Conservation (phyloP, 331 rosid genomes). For the Malus hybrid region DNA sequence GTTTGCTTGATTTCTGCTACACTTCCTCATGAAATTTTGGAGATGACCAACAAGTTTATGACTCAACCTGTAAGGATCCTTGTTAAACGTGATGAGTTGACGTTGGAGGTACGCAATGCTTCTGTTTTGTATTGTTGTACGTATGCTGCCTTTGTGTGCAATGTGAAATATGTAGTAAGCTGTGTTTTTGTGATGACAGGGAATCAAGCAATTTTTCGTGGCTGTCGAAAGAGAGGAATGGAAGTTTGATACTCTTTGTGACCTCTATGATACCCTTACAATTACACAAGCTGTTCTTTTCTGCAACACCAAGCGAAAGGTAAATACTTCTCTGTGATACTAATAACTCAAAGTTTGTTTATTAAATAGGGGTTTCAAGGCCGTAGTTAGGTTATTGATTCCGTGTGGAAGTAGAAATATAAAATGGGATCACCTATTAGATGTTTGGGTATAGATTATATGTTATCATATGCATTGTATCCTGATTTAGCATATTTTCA, state of each 20-base stretch:
- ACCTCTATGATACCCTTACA: slow-evolving; percentile 56
- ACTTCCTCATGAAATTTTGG: slow-evolving; percentile 97
- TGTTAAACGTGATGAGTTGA: slow-evolving; percentile 98
- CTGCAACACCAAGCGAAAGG: slow-evolving; percentile 96
- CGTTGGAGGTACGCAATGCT: slow-evolving; percentile 60
- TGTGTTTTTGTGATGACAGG: slow-evolving; percentile 39
- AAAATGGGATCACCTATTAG: not conserved
- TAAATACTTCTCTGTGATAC: slow-evolving; percentile 6
- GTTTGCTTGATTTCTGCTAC: slow-evolving; percentile 28
- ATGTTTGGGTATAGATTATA: too few species aligned
- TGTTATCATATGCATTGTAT: not conserved
- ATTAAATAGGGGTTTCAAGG: not conserved
- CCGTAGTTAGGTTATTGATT: not conserved
- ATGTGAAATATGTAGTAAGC: slow-evolving; percentile 7
- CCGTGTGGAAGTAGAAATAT: not conserved
- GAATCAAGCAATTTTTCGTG: slow-evolving; percentile 96
- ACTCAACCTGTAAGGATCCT: slow-evolving; percentile 95
- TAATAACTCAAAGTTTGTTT: not conserved
- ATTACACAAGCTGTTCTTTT: slow-evolving; percentile 79
- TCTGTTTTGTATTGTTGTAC: not conserved
- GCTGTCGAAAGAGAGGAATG: slow-evolving; percentile 97
- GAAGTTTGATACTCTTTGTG: slow-evolving; percentile 95
- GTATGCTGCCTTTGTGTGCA: slow-evolving; percentile 9
- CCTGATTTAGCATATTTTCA: not conserved
- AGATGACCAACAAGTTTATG: slow-evolving; percentile 93